Conservation (phyloP, 352 stramenopile genomes). For the Phytophthora tentaculata region DNA sequence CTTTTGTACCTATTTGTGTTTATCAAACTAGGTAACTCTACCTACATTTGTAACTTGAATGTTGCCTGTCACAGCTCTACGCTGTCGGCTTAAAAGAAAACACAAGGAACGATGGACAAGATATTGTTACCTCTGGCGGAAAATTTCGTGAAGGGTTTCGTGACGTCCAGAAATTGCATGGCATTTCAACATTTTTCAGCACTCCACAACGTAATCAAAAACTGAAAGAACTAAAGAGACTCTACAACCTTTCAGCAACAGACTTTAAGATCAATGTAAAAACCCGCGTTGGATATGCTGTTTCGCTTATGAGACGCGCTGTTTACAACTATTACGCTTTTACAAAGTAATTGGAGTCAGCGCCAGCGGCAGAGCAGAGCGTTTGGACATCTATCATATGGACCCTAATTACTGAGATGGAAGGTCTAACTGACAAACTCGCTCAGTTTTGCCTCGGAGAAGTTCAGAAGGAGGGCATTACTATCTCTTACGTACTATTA, state of each 20-base stretch:
- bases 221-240: conserved; percentile 4
- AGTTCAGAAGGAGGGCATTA: conserved; percentile 12
- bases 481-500: conserved; percentile 11
- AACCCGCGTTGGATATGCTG: conserved; percentile 11
- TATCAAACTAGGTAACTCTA: too few species aligned
- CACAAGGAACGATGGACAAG: background rate
- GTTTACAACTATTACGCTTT: conserved; percentile 13
- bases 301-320: background rate
- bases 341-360: conserved; percentile 7
- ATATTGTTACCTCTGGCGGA: conserved; percentile 2
- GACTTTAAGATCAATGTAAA: conserved; percentile 6
- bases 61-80: too few species aligned
- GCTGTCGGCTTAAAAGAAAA: conserved; percentile 11
- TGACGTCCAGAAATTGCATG: conserved; percentile 7
- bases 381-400: conserved; percentile 11
- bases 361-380: background rate
- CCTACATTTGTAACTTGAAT: too few species aligned
- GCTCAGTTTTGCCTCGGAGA: conserved; percentile 18
- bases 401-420: conserved; percentile 15
- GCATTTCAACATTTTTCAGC: conserved; percentile 12
- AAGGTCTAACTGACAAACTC: conserved; percentile 12
- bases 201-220: background rate
- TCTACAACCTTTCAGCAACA: conserved; percentile 3
- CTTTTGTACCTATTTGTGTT: too few species aligned
- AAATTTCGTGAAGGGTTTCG: background rate